Evolutionary conservation across 345 rosid genomes (phyloP), one percentile per base, ranked within the genome.

Genomic region (Turnera subulata): DNA sequence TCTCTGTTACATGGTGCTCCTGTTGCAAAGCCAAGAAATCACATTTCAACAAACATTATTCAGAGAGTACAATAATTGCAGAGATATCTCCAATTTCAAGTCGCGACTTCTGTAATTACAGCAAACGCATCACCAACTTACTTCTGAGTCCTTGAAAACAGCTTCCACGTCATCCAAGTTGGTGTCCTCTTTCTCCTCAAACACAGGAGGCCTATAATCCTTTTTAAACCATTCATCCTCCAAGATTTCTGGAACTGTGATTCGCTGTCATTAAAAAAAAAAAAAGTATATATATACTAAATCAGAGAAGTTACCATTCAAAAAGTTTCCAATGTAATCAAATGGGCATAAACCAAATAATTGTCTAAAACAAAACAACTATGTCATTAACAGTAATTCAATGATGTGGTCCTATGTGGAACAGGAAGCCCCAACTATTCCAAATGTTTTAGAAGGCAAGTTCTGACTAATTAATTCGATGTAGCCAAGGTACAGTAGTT

Each of bases 221-320:
- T 82, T 87, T 70, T 84, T 87, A 65, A 93, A 93, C 99, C 99
- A 93, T 66, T 75, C 82, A 72, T 89, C 84, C 74, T 81, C 85
- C 56, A 93, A 76, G 40, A 89, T 80, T 76, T 93, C 97, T 2
- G 88, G 83, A 35, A 84, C 63, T 8, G 90, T 83, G 49, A 93
- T 77, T 35, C 99, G 97, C 99, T 93, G 90, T 59, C 38, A 68
- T 22, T 25, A 40, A 69, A 59, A 37, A 56, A 6, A 2, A 48
- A n/a, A n/a, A n/a, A n/a, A n/a, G n/a, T n/a, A n/a, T n/a, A n/a
- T n/a, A n/a, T n/a, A n/a, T n/a, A 16, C 15, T 25, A 42, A 42
- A 42, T 42, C 45, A 11, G 12, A 42, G 16, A 13, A 4, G 45
- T 29, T 3, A 8, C 35, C 4, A 29, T 3, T 29, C 8, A 3